These are phyloP conservation scores for Cutaneotrichosporon dermatis DNA, from an alignment of 1,284 basidiomycete genomes.

Conservation along the genomic window DNA sequence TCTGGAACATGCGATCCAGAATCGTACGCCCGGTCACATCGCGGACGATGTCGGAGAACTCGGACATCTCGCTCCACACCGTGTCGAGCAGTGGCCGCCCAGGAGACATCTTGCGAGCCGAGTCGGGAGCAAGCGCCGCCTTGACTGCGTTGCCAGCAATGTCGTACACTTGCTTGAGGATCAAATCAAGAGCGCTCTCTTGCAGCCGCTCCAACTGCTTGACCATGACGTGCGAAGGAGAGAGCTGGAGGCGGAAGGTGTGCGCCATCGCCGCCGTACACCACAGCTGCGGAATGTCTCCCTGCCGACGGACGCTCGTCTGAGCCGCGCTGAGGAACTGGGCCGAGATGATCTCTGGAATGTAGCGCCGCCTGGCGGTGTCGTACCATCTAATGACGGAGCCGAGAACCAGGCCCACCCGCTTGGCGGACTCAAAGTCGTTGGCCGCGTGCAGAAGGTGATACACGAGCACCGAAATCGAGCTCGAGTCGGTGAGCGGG, in stretches of 20 bases:
- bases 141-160: conserved; percentile 2
- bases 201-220: conserved; percentile 11
- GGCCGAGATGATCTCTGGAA: conserved; percentile 10
- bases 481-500: conserved; percentile 10
- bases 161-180: conserved; percentile 8
- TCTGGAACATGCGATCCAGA: conserved; percentile 10
- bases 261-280: conserved; percentile 6
- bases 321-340: conserved; percentile 5
- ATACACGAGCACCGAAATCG: conserved; percentile 1
- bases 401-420: conserved; percentile 11
- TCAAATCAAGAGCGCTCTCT: conserved; percentile 5
- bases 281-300: conserved; percentile 7
- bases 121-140: not conserved
- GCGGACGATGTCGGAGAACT: conserved; percentile 6
- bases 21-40: conserved; percentile 6
- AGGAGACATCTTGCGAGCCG: conserved; percentile 2
- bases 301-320: not conserved
- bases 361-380: conserved; percentile 7
- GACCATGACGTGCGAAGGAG: conserved; percentile 1
- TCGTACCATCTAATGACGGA: conserved; percentile 12
- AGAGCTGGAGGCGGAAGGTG: conserved; percentile 8
- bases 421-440: conserved; percentile 1
- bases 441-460: conserved; percentile 4
- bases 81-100: conserved; percentile 1
- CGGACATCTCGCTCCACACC: conserved; percentile 8